Evolutionary conservation across 345 rosid species (phyloP).

Genomic region (Boechera stricta): DNA sequence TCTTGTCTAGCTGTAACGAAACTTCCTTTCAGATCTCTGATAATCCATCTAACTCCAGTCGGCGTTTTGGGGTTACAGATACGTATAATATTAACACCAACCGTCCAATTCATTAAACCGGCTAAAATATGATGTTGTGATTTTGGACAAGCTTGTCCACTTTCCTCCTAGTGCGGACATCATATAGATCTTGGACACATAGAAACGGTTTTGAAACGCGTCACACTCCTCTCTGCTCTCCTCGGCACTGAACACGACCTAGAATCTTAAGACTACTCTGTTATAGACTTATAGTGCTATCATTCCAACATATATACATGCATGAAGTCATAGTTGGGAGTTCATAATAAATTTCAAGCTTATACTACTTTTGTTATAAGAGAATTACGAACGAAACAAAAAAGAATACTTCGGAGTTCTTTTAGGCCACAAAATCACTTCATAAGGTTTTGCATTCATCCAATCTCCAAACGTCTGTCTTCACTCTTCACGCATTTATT

Average conservation of each 20-base stretch:
- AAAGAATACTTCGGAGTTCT: constrained; percentile 1
- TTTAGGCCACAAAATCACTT: constrained; percentile 32
- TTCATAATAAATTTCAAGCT: neutral
- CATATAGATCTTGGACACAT: neutral
- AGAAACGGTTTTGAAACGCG: neutral
- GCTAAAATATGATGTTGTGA: neutral
- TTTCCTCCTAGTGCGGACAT: neutral
- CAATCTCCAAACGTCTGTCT: constrained; percentile 38
- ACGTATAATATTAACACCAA: neutral
- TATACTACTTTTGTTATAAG: neutral
- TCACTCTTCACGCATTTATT: constrained; percentile 38
- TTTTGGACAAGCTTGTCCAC: neutral
- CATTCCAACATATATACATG: neutral
- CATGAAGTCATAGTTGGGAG: neutral
- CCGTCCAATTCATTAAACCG: neutral
- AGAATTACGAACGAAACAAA: neutral
- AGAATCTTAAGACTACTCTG: neutral
- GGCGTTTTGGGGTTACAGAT: neutral
- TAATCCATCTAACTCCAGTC: neutral
- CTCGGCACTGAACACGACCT: neutral
- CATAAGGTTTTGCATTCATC: constrained; percentile 23
- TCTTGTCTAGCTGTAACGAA: neutral
- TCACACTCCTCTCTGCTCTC: neutral
- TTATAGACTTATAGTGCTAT: neutral
- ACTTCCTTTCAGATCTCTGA: neutral